Evolutionary conservation across 2,329 filamentous ascomycete species (phyloP).

Genomic region (Trichoderma lentiforme): DNA sequence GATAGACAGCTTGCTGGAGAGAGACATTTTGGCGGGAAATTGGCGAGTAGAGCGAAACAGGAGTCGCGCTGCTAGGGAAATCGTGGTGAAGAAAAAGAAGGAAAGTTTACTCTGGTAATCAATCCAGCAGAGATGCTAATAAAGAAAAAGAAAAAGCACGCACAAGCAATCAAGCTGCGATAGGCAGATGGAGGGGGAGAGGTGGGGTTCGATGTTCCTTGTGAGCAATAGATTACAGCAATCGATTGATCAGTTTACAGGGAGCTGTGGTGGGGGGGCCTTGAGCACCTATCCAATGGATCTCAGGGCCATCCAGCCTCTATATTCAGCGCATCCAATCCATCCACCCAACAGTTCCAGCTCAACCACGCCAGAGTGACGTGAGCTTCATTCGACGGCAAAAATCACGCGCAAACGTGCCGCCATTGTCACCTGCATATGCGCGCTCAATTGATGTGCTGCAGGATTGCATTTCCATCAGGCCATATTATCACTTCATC

Average conservation of each 20-base stretch:
- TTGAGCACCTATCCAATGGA: neutral
- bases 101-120: neutral
- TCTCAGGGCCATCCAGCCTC: neutral
- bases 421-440: neutral
- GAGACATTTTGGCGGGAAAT: constrained; percentile 69
- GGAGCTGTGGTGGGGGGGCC: constrained; percentile 9
- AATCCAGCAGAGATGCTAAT: neutral
- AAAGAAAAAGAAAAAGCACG: constrained; percentile 20
- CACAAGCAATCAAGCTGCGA: constrained; percentile 19
- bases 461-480: neutral
- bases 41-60: neutral
- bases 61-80: constrained; percentile 13
- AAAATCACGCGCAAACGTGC: constrained; percentile 1
- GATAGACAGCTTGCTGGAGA: constrained; percentile 97
- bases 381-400: constrained; percentile 1
- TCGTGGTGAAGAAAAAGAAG: neutral
- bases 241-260: constrained; percentile 1
- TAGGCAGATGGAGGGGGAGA: constrained; percentile 23
- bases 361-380: constrained; percentile 18
- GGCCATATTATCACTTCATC: constrained; percentile 7
- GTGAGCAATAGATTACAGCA: constrained; percentile 11
- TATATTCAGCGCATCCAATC: neutral
- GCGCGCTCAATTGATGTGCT: neutral
- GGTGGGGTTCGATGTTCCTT: neutral
- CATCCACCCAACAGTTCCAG: neutral